Conservation (phyloP, 257 asterid genomes). For the Eucommia ulmoides region DNA sequence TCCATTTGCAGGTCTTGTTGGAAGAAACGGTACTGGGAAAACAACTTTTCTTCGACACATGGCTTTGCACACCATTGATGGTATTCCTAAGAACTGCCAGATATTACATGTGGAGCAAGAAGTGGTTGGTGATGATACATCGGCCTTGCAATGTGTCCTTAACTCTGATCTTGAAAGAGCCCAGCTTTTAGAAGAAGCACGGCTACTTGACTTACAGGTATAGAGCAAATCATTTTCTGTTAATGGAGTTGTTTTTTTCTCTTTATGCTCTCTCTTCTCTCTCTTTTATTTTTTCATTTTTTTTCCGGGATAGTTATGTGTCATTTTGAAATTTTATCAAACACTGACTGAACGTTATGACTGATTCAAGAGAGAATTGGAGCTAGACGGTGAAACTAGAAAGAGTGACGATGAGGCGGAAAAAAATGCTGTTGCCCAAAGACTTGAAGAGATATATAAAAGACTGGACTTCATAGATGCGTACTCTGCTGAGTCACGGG, state of each 20-base stretch:
- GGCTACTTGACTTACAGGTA: constrained; percentile 73
- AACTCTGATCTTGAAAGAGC: constrained; percentile 78
- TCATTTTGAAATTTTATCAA: neutral
- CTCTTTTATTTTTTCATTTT: constrained; percentile 9
- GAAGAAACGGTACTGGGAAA: constrained; percentile 98
- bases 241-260: no score
- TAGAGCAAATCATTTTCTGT: constrained; percentile 15
- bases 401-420: constrained; percentile 35
- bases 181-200: constrained; percentile 70
- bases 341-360: constrained; percentile 4
- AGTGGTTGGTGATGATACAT: constrained; percentile 76
- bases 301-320: constrained; percentile 8
- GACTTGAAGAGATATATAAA: constrained; percentile 82
- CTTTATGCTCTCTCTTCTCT: constrained; percentile 4
- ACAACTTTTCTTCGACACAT: constrained; percentile 91
- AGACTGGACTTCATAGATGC: constrained; percentile 95
- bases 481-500: constrained; percentile 95
- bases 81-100: constrained; percentile 93
- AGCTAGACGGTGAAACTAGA: constrained; percentile 41
- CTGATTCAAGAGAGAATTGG: constrained; percentile 43
- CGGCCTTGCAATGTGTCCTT: constrained; percentile 87
- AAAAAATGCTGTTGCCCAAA: constrained; percentile 44
- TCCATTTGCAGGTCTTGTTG: constrained; percentile 70
- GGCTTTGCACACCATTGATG: constrained; percentile 98
- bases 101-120: constrained; percentile 98